phyloP scores from a whole-genome alignment of 2,329 filamentous ascomycete species.

The Chrysosporium keratinophilum region DNA sequence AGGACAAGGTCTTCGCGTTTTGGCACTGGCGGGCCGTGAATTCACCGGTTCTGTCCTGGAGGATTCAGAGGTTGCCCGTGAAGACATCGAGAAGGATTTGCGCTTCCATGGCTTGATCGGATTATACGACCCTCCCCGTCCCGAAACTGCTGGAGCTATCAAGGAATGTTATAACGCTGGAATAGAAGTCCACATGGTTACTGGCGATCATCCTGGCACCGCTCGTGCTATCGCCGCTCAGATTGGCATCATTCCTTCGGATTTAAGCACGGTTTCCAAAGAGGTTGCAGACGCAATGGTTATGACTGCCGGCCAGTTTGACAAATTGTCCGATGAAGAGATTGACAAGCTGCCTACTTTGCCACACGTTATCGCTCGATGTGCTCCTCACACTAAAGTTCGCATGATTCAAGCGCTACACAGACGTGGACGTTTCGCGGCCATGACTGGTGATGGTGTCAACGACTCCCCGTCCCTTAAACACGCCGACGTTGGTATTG shows the following conservation, averaged over 20 bases:
- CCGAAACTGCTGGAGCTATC: conserved; percentile 65
- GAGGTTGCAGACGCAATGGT: conserved; percentile 59
- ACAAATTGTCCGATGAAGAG: conserved; percentile 62
- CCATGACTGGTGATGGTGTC: conserved; percentile 84
- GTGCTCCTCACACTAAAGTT: conserved; percentile 57
- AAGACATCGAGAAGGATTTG: conserved; percentile 56
- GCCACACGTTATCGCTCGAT: conserved; percentile 50
- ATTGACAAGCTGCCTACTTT: conserved; percentile 52
- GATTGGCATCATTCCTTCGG: conserved; percentile 62
- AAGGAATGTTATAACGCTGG: conserved; percentile 60
- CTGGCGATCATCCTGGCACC: conserved; percentile 69
- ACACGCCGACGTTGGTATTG: conserved; percentile 73
- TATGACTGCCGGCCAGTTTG: conserved; percentile 67
- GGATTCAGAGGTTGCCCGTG: conserved; percentile 43
- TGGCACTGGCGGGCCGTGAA: conserved; percentile 51
- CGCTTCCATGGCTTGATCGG: conserved; percentile 71
- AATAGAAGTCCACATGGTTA: conserved; percentile 74
- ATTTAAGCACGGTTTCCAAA: conserved; percentile 50
- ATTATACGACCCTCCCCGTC: conserved; percentile 75
- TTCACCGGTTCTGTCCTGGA: conserved; percentile 22
- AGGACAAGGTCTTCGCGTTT: conserved; percentile 56
- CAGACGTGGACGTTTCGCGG: conserved; percentile 58
- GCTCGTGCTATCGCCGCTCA: conserved; percentile 68
- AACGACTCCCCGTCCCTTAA: conserved; percentile 79
- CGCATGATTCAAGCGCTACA: conserved; percentile 64